Evolutionary conservation across 1,139 yeast species (phyloP), one percentile per base, ranked within the genome.

Genomic region (Citeromyces hawaiiensis): DNA sequence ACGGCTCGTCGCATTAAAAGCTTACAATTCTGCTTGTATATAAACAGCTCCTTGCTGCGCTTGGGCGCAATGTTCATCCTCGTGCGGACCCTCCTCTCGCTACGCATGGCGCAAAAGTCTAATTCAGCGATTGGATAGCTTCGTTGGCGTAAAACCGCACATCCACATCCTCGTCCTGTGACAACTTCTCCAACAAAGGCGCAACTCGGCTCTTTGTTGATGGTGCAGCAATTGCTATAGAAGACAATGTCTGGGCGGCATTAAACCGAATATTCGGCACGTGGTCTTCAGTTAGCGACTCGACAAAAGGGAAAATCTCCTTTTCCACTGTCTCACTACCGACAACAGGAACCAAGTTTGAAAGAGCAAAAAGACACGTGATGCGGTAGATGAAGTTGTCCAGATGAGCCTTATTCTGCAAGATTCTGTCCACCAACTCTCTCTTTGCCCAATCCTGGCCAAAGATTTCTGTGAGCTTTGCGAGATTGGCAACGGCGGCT

Each of bases 201-300:
- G 80, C 55, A 40, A 93, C 71, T 36, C 72, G 70, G 31, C 63
- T 61, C 38, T 64, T 63, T 30, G 56, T 52, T 40, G 50, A 52
- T 36, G 56, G 63, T 7, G 50, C 54, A 35, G 72, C 77, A 39
- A 83, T 64, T 16, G 70, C 66, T 36, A 75, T 68, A 14, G 34
- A 30, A n/a, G 17, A n/a, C 54, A 82, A 78, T 25, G 95, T 75
- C 59, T 85, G 87, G 19, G 98, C 97, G 47, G 85, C 88, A 58
- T 88, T 91, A 65, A 91, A 91, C 56, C 96, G 72, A 49, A 91
- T 88, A 59, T 91, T 91, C 50, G 99, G 96, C 42, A 91, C 96
- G 4, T 77, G 71, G 61, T 91, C 98, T 40, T 68, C 68, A 38
- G 78, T 68, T 49, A 88, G 68, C 40, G 75, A 76, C 48, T 76